Percentiles rank a stretch among this genome's conserved stretches.
Conservation (phyloP, 208 protist genomes). For the Blastocrithidia nonstop region DNA sequence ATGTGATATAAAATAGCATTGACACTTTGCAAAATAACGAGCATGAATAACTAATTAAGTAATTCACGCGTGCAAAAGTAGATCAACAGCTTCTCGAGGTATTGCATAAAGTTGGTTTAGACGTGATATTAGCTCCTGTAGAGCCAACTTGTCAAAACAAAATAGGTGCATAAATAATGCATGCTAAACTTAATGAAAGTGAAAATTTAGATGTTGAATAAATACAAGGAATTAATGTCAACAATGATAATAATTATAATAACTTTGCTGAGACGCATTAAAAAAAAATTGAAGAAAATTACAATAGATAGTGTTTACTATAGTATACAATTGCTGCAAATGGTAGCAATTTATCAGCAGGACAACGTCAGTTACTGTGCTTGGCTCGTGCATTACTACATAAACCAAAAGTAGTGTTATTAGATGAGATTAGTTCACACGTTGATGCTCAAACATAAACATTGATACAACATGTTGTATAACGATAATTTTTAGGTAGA, state of each 20-base stretch:
- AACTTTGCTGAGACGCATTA: too few species aligned
- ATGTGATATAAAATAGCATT: background rate
- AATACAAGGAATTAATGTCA: too few species aligned
- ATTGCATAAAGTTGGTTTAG: slow-evolving; percentile 19
- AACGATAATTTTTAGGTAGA: slow-evolving; percentile 31
- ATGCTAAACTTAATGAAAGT: too few species aligned
- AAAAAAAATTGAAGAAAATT: too few species aligned
- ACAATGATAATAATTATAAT: too few species aligned
- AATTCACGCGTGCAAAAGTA: background rate
- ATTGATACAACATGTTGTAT: slow-evolving; percentile 87
- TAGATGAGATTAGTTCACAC: slow-evolving; percentile 92
- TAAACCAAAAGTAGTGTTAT: slow-evolving; percentile 75
- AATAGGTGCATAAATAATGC: too few species aligned
- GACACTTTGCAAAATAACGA: too few species aligned
- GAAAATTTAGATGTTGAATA: too few species aligned
- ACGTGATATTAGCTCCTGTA: slow-evolving; percentile 29
- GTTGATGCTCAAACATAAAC: slow-evolving; percentile 72
- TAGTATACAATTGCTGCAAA: slow-evolving; percentile 34
- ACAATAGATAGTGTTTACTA: too few species aligned
- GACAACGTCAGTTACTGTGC: slow-evolving; percentile 93
- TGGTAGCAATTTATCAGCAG: slow-evolving; percentile 85
- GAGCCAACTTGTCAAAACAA: too few species aligned
- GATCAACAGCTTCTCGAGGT: slow-evolving; percentile 24
- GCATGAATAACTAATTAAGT: too few species aligned
- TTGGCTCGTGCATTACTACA: slow-evolving; percentile 91